These are phyloP conservation scores for Keithomyces neogunnii DNA, from an alignment of 2,329 filamentous ascomycete genomes.

Conservation along the genomic window DNA sequence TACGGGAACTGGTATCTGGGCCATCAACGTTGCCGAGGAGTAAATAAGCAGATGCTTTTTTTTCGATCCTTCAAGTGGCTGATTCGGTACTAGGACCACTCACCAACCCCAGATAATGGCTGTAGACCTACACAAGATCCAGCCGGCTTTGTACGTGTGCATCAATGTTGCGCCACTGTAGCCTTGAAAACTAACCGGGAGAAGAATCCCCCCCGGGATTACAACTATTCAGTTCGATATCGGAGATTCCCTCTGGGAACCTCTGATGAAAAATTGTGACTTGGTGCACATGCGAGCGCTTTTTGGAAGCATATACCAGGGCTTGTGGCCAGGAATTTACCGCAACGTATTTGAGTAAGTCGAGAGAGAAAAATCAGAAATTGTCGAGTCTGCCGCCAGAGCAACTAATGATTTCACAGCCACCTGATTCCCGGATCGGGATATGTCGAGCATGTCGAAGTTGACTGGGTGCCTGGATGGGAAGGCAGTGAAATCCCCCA, in stretches of 20 bases:
- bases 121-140: conserved; percentile 31
- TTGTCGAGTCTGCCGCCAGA: background rate
- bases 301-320: conserved; percentile 62
- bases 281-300: conserved; percentile 77
- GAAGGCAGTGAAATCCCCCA: conserved; percentile 55
- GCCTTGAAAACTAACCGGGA: conserved; percentile 9
- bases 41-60: conserved; percentile 20
- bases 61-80: background rate
- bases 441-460: conserved; percentile 78
- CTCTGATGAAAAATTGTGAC: conserved; percentile 52
- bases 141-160: conserved; percentile 27
- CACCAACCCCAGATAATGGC: conserved; percentile 20
- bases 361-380: background rate
- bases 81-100: background rate
- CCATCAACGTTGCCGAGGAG: conserved; percentile 70
- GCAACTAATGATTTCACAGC: conserved; percentile 28
- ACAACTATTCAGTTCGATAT: conserved; percentile 58
- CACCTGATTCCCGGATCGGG: conserved; percentile 71
- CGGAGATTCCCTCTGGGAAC: conserved; percentile 58
- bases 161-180: too few relatives aligned
- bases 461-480: conserved; percentile 71
- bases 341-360: conserved; percentile 56
- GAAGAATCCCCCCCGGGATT: conserved; percentile 59
- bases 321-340: conserved; percentile 65
- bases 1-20: conserved; percentile 87